phyloP scores from a whole-genome alignment of 257 asterid species.

The Solanum pennellii region DNA sequence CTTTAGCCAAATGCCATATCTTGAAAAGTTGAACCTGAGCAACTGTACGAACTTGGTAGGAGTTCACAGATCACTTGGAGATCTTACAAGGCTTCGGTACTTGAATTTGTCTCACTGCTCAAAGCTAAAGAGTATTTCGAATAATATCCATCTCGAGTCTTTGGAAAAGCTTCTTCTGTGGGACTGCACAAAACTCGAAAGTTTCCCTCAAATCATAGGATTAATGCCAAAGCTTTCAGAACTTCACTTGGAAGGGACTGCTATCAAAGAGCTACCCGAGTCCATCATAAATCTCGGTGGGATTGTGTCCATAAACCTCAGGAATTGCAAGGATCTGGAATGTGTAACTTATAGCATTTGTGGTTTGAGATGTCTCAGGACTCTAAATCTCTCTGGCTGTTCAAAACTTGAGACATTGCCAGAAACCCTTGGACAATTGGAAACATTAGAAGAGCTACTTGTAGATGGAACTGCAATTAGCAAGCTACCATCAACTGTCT shows the following conservation, averaged over 20 bases:
- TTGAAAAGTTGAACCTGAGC: constrained; percentile 7
- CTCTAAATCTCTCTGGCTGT: constrained; percentile 1
- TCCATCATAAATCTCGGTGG: not conserved
- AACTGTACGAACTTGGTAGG: constrained; percentile 1
- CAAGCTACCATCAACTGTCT: not conserved
- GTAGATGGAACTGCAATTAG: constrained; percentile 8
- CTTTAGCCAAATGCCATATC: constrained; percentile 1
- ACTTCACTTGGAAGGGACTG: constrained; percentile 9
- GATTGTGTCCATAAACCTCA: constrained; percentile 1
- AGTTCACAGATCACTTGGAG: not conserved
- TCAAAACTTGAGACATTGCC: constrained; percentile 6
- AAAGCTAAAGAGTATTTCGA: not conserved
- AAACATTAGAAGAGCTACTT: constrained; percentile 2
- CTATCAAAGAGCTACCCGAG: not conserved
- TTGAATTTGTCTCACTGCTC: constrained; percentile 6
- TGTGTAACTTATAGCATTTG: constrained; percentile 4
- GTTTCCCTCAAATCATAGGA: constrained; percentile 1
- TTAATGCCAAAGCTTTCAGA: constrained; percentile 3
- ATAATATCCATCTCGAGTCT: not conserved
- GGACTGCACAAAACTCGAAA: constrained; percentile 5
- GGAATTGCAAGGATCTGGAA: not conserved
- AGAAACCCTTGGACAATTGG: constrained; percentile 1
- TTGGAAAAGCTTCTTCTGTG: constrained; percentile 4
- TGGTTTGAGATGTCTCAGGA: constrained; percentile 1
- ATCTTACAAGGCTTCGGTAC: not conserved